Evolutionary conservation across 179 eudicot species (phyloP), one percentile per base, ranked within the genome.

Genomic region (Drosera spatulata): DNA sequence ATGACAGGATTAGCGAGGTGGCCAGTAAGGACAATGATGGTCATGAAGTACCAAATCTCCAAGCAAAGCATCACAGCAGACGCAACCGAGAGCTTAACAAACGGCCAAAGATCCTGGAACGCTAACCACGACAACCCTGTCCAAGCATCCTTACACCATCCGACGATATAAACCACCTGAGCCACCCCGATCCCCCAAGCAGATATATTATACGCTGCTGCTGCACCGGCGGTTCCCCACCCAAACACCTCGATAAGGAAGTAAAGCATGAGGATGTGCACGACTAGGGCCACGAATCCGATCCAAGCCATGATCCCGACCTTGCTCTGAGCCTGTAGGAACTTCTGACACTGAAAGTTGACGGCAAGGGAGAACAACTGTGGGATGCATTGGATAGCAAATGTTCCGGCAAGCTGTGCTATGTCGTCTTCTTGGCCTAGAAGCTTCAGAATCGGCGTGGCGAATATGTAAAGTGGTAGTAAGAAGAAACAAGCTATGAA

Each of bases 251-350:
- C n/a, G 12, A 87, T 71, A 45, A 85, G 79, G 5, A 87, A 71
- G 83, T 76, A 87, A 14, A 79, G 81, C 41, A 82, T 42, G 7
- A 58, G 46, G 15, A 49, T 54, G 37, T 84, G 88, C 4, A 61
- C n/a, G 6, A 58, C 4, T 2, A 87, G 66, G 39, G 73, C 72
- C 38, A 64, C 52, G 4, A 77, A 46, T 10, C 84, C 86, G 6
- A 82, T 76, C 78, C 83, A 71, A 0, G 84, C 79, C 3, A 82
- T 62, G 42, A 77, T 77, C 11, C 56, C 57, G 14, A 82, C 88
- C 71, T 80, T 87, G 79, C 93, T 85, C 54, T 87, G 96, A 6
- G 96, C 83, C 55, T 85, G 93, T 45, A 87, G 76, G 56, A 85
- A 87, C 68, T 87, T 87, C 41, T 79, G 85, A 33, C 79, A 57